Base-by-base conservation (phyloP, 805 yeast species). In the Saccharomycopsis fodiens region DNA sequence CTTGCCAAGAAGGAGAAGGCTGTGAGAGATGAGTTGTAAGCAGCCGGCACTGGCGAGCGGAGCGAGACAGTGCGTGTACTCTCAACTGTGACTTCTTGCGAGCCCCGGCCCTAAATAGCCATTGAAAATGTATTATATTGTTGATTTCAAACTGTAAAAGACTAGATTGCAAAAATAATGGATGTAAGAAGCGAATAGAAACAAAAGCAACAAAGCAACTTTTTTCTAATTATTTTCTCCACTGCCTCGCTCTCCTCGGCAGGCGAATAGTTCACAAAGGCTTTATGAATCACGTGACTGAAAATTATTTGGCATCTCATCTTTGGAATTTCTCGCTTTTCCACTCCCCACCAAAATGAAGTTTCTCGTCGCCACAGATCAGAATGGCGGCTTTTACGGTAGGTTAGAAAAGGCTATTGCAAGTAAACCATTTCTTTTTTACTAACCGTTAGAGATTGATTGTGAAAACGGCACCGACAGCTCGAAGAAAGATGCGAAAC, bases 381-480 rank as follows among this genome's bases (percentile, higher is more conserved):
- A 44, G 13, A 41, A 41, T 13, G 29, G 47, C 16, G 29, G 51
- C 13, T 47, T 47, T 25, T 44, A 35, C 19, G 49, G 45, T 41
- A 41, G 2, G 48, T 30, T 19, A 6, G 19, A 2, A 12, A 35
- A n/a, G 15, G 4, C 39, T 34, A 12, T 35, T 17, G 10, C 17
- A 12, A 42, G n/a, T n/a, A n/a, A n/a, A n/a, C n/a, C n/a, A n/a
- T n/a, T n/a, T 30, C 15, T 38, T 16, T 12, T 27, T 13, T 29
- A 13, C 10, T n/a, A 23, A 5, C 29, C 4, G 8, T 15, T 38
- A 40, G 51, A 47, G 32, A 41, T 47, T 10, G 19, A 8, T 7
- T 47, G 47, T 39, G 30, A 44, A 3, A 35, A 21, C 19, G 51
- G 48, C 3, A 39, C 44, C 16, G 52, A 48, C 29, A 48, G 49